A percentile compares a stretch with the other conserved stretches of the same genome.
These are phyloP conservation scores for Penicillium sp. DNA, from an alignment of 2,329 filamentous ascomycete species.

Conservation along the genomic window DNA sequence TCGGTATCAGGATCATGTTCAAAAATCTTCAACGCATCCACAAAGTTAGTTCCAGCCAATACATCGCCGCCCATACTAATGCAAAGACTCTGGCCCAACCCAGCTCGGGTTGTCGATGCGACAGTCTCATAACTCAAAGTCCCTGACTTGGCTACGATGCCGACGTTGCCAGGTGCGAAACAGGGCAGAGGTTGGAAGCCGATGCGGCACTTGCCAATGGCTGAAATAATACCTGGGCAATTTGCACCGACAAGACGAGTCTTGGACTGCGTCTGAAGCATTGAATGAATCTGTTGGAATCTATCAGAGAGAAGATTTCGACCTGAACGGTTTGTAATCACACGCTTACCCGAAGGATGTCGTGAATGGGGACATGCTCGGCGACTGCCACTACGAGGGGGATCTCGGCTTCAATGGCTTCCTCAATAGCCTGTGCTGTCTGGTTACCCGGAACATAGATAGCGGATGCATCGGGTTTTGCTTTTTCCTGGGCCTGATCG, in stretches of 20 bases:
- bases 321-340: background rate
- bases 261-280: slow-evolving; percentile 68
- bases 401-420: slow-evolving; percentile 76
- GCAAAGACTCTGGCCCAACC: slow-evolving; percentile 72
- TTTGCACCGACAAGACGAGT: slow-evolving; percentile 77
- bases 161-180: slow-evolving; percentile 66
- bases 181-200: slow-evolving; percentile 75
- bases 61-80: slow-evolving; percentile 77
- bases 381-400: slow-evolving; percentile 75
- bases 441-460: slow-evolving; percentile 78
- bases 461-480: slow-evolving; percentile 74
- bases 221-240: slow-evolving; percentile 75
- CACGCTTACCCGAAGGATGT: slow-evolving; percentile 64
- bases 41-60: slow-evolving; percentile 69
- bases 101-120: slow-evolving; percentile 69
- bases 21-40: slow-evolving; percentile 67
- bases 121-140: slow-evolving; percentile 79
- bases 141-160: slow-evolving; percentile 76
- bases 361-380: slow-evolving; percentile 75
- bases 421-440: slow-evolving; percentile 70
- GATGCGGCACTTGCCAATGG: slow-evolving; percentile 66
- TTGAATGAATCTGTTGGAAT: slow-evolving; percentile 59
- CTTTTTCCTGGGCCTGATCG: slow-evolving; percentile 60
- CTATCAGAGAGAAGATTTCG: background rate
- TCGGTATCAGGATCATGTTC: slow-evolving; percentile 66